These are phyloP conservation scores for Aethionema arabicum DNA, from an alignment of 345 rosid species.

Conservation along the genomic window DNA sequence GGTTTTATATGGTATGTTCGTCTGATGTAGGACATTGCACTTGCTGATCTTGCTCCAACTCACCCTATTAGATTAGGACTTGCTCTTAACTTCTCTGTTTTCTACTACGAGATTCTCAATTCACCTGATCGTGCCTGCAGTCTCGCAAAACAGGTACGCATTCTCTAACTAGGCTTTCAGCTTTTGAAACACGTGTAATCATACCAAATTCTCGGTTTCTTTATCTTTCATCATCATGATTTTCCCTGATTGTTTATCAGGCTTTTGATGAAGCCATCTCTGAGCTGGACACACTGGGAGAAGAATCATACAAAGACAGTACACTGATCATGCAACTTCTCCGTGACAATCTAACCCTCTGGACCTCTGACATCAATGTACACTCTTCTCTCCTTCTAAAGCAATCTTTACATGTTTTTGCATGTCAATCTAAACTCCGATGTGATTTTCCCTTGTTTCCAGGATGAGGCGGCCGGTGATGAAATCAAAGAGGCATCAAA, in stretches of 20 bases:
- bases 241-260: conserved; percentile 37
- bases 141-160: conserved; percentile 89
- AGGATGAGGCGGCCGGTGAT: conserved; percentile 80
- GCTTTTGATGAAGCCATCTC: conserved; percentile 98
- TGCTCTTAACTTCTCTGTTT: conserved; percentile 98
- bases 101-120: conserved; percentile 96
- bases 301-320: conserved; percentile 98
- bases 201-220: neutral
- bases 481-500: conserved; percentile 90
- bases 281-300: conserved; percentile 93
- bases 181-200: neutral
- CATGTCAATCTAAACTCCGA: neutral
- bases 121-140: conserved; percentile 98
- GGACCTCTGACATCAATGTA: conserved; percentile 96
- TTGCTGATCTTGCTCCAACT: conserved; percentile 89
- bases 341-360: conserved; percentile 91
- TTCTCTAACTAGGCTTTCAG: conserved; percentile 1
- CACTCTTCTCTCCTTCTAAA: conserved; percentile 10
- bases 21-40: conserved; percentile 76
- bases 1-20: conserved; percentile 3
- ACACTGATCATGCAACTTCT: conserved; percentile 98
- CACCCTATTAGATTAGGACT: conserved; percentile 98
- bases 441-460: conserved; percentile 15
- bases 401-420: conserved; percentile 3
- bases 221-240: too few relatives aligned